phyloP scores from a whole-genome alignment of 371 early-diverging fungal genomes.

The Mortierella sp. region DNA sequence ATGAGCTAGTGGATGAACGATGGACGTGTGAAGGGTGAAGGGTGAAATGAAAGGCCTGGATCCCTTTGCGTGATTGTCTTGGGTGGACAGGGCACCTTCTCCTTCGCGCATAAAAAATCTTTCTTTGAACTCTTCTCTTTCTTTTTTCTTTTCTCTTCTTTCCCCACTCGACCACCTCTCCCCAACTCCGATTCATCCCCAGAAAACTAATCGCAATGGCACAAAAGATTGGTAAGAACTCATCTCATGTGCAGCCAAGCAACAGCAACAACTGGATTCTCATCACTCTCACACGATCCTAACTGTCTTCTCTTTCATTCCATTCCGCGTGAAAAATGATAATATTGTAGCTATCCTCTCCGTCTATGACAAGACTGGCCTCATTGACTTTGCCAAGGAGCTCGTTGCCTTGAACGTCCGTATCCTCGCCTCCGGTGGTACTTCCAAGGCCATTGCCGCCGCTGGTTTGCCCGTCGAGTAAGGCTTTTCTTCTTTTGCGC shows the following conservation, averaged over 20 bases:
- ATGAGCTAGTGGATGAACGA: not conserved
- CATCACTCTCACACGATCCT: not conserved
- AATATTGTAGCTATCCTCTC: constrained; percentile 87
- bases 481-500: constrained; percentile 19
- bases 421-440: constrained; percentile 97
- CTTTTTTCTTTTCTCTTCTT: not conserved
- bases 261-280: not conserved
- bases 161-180: constrained; percentile 17
- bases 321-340: not conserved
- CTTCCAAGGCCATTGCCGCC: constrained; percentile 90
- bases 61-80: not conserved
- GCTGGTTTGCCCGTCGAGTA: constrained; percentile 93
- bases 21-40: not conserved
- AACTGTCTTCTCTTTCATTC: not conserved
- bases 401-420: constrained; percentile 83
- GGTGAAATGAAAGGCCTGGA: not conserved
- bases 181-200: constrained; percentile 20
- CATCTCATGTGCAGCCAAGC: not conserved
- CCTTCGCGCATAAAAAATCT: constrained; percentile 2
- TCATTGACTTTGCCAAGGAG: constrained; percentile 90
- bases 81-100: not conserved
- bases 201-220: constrained; percentile 35
- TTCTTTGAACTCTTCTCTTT: not conserved
- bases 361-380: constrained; percentile 97
- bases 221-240: constrained; percentile 52